These are phyloP conservation scores for Usnea hakonensis DNA, from an alignment of 495 filamentous ascomycete species.

Conservation along the genomic window DNA sequence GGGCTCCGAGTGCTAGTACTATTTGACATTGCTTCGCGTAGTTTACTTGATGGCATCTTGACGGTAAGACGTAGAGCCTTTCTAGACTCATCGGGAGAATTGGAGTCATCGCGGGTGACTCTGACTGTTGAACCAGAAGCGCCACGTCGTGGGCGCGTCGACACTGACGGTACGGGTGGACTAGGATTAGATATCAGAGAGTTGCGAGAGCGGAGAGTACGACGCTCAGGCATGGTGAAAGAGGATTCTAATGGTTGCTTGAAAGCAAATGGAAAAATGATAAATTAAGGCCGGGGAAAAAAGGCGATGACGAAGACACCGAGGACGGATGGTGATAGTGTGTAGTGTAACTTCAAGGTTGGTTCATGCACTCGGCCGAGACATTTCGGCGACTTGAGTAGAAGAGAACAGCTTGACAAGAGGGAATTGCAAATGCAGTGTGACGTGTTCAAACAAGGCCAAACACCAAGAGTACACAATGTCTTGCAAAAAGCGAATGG, in stretches of 20 bases:
- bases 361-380: not conserved
- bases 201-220: slow-evolving; percentile 43
- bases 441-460: not conserved
- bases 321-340: not conserved
- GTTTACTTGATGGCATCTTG: slow-evolving; percentile 74
- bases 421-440: not conserved
- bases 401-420: not conserved
- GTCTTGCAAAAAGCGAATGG: not conserved
- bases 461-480: not conserved
- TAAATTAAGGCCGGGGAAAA: slow-evolving; percentile 14
- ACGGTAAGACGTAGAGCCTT: slow-evolving; percentile 72
- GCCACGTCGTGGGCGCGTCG: slow-evolving; percentile 22
- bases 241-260: not conserved
- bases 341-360: not conserved
- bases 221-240: slow-evolving; percentile 41
- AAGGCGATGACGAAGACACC: not conserved
- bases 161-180: slow-evolving; percentile 26
- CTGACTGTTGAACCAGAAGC: slow-evolving; percentile 36
- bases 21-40: slow-evolving; percentile 62
- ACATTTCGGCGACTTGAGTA: not conserved
- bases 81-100: slow-evolving; percentile 47
- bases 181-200: slow-evolving; percentile 35
- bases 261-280: slow-evolving; percentile 8
- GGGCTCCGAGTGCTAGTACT: slow-evolving; percentile 17
- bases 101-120: slow-evolving; percentile 48